These are phyloP conservation scores for Hymenoscyphus occultus DNA, from an alignment of 2,329 filamentous ascomycete genomes.

Conservation along the genomic window DNA sequence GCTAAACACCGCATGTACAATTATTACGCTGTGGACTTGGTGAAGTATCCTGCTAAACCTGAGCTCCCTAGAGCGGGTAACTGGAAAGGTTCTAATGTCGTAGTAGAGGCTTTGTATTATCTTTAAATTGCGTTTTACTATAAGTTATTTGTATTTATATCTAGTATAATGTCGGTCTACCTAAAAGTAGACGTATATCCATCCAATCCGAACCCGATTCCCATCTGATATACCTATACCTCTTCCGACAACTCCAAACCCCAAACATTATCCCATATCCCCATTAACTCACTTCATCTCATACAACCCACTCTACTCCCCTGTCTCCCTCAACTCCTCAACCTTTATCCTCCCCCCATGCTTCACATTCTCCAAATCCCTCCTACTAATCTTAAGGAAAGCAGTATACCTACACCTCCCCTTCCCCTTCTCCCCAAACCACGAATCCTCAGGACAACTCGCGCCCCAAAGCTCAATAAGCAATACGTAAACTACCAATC, in stretches of 20 bases:
- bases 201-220: not conserved
- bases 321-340: slow-evolving; percentile 20
- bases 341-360: slow-evolving; percentile 28
- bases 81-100: no score
- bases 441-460: slow-evolving; percentile 44
- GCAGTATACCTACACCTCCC: slow-evolving; percentile 43
- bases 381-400: slow-evolving; percentile 38
- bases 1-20: no score
- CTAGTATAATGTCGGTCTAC: no score
- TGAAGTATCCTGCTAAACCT: no score
- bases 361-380: slow-evolving; percentile 36
- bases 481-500: slow-evolving; percentile 46
- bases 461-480: slow-evolving; percentile 49
- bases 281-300: not conserved
- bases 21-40: no score
- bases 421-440: slow-evolving; percentile 42
- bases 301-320: slow-evolving; percentile 12
- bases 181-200: not conserved
- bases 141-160: no score
- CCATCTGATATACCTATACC: not conserved
- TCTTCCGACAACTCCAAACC: not conserved
- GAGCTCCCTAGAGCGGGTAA: no score
- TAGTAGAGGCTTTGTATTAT: no score
- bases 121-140: not conserved
- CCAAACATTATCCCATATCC: not conserved